Evolutionary conservation across 495 filamentous ascomycete species (phyloP).

Genomic region (Bacidia gigantensis): DNA sequence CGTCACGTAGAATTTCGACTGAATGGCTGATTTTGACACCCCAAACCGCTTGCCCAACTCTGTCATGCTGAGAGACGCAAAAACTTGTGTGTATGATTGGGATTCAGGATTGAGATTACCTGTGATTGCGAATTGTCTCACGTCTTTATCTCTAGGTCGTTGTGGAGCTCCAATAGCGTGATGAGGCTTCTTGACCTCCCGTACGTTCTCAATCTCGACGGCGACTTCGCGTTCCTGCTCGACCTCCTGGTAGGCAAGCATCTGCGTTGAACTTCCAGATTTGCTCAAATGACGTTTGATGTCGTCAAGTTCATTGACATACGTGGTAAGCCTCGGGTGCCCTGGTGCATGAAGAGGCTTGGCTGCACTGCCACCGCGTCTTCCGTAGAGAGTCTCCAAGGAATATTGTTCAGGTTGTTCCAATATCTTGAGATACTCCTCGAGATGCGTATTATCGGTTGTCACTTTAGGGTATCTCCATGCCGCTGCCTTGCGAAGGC

Average conservation of each 20-base stretch:
- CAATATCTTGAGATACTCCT: constrained; percentile 27
- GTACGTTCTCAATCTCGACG: constrained; percentile 27
- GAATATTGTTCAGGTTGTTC: constrained; percentile 31
- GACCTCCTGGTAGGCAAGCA: constrained; percentile 29
- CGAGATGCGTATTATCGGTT: constrained; percentile 17
- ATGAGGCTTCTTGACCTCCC: constrained; percentile 26
- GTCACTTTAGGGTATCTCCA: constrained; percentile 22
- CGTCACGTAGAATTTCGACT: constrained; percentile 22
- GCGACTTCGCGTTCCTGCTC: constrained; percentile 34
- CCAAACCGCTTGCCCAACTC: constrained; percentile 26
- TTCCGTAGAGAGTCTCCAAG: constrained; percentile 32
- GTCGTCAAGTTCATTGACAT: constrained; percentile 19
- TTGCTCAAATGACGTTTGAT: constrained; percentile 20
- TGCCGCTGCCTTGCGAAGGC: constrained; percentile 24
- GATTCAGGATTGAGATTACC: constrained; percentile 22
- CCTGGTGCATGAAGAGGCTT: background rate
- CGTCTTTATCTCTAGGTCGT: constrained; percentile 23
- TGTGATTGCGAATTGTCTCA: constrained; percentile 27
- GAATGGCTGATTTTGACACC: constrained; percentile 13
- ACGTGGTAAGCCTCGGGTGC: constrained; percentile 13
- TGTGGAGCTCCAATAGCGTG: constrained; percentile 19
- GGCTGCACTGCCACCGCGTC: constrained; percentile 12
- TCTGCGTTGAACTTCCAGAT: constrained; percentile 22
- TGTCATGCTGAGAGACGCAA: constrained; percentile 22
- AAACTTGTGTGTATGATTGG: constrained; percentile 21